A percentile compares a stretch with the other conserved stretches of the same genome.
Conservation (phyloP, 306 rosid genomes). For the Purshia tridentata region DNA sequence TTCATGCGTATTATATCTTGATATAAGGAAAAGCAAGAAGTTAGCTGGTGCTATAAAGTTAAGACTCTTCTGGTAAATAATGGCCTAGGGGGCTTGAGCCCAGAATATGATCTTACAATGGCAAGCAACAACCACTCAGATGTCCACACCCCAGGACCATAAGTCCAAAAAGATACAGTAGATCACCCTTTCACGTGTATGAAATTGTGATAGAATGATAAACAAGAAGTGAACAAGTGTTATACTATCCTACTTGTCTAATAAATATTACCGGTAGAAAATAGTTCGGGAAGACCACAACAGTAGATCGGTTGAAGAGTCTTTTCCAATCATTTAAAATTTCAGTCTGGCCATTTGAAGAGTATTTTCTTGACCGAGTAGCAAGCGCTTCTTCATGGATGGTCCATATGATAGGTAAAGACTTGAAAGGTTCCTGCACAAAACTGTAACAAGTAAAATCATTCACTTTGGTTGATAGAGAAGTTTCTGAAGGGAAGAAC, state of each 20-base stretch:
- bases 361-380: conserved; percentile 62
- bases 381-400: conserved; percentile 79
- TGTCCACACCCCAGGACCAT: not conserved
- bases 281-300: conserved; percentile 90
- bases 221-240: conserved; percentile 12
- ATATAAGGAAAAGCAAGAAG: not conserved
- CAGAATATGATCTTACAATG: not conserved
- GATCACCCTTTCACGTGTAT: conserved; percentile 10
- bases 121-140: not conserved
- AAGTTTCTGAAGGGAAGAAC: conserved; percentile 17
- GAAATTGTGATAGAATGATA: conserved; percentile 5
- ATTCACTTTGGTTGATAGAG: conserved; percentile 43
- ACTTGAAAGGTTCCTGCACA: conserved; percentile 96
- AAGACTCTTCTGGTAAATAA: not conserved
- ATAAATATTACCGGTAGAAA: conserved; percentile 74
- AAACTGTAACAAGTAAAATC: conserved; percentile 75
- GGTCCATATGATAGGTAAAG: conserved; percentile 84
- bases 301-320: conserved; percentile 84
- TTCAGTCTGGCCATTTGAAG: conserved; percentile 46
- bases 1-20: not conserved
- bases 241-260: conserved; percentile 17
- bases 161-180: not conserved
- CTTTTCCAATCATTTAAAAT: conserved; percentile 86
- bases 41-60: not conserved
- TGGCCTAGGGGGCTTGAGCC: not conserved